Evolutionary conservation across 345 rosid genomes (phyloP), one percentile per base, ranked within the genome.

Genomic region (Raphanus sativus): DNA sequence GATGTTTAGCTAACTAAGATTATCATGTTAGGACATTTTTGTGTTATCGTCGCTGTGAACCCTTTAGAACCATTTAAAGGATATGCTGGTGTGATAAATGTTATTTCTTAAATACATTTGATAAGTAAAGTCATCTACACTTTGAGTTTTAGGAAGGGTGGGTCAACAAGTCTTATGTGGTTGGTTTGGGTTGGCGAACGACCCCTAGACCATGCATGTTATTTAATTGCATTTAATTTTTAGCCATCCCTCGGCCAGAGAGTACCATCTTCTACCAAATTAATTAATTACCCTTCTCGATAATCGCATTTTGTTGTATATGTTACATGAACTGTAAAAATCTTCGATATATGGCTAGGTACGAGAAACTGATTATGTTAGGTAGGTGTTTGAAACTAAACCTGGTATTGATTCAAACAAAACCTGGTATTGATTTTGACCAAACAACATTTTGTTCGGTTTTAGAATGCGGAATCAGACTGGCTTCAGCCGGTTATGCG

Each of bases 401-500:
- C 62, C 29, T 24, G 56, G 25, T 36, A 12, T 60, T 42, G 12
- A 38, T 38, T 38, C n/a, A 69, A 62, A 77, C 17, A 15, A 45
- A 32, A 71, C 62, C 29, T 24, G 56, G 25, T 38, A 12, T 60
- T 42, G 12, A 38, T 38, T 38, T 21, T 38, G 67, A 16, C 17
- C 16, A 5, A 15, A 40, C 13, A 40, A 70, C 36, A 26, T 11
- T 11, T 15, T 55, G 68, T 59, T 59, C 30, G 50, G 55, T 63
- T 21, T 71, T 61, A 90, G 99, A 92, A 80, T 89, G 97, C 67
- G 98, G 99, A 78, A 80, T 81, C 70, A 88, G 96, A 82, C 85
- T 95, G 55, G 93, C 99, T n/a, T 40, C 80, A 17, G 92, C 91
- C 0, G 86, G 89, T 21, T 91, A 87, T 56, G 98, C 92, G 0